A percentile compares a stretch with the other conserved stretches of the same genome.
Evolutionary conservation across 2,329 filamentous ascomycete species (phyloP).

Genomic region (Aspergillus sp.): DNA sequence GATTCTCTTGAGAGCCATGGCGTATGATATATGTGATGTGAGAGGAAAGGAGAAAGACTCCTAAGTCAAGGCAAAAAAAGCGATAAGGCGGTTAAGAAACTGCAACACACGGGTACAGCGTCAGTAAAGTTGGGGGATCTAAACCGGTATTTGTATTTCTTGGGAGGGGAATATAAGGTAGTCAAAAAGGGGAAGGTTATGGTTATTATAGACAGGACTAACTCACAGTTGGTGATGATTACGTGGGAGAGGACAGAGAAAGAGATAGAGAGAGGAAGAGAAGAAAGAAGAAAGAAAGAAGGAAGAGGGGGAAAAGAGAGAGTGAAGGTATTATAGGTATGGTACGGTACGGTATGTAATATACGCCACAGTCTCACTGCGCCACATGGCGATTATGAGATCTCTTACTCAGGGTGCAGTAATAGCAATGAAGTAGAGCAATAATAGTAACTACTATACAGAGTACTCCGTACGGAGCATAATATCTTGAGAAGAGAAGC

Average conservation of each 20-base stretch:
- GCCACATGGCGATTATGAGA: not conserved
- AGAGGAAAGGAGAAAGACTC: conserved; percentile 1
- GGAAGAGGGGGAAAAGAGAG: conserved; percentile 1
- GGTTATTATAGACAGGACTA: not conserved
- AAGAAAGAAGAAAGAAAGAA: conserved; percentile 3
- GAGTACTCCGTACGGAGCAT: no score
- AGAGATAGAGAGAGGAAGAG: conserved; percentile 16
- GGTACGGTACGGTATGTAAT: not conserved
- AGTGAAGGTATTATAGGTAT: not conserved
- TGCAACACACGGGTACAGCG: conserved; percentile 4
- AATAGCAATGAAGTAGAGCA: not conserved
- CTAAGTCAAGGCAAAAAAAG: conserved; percentile 2
- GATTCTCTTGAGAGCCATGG: conserved; percentile 47
- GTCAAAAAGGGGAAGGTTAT: not conserved
- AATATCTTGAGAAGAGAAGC: no score
- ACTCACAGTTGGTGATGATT: conserved; percentile 12
- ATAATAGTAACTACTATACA: no score
- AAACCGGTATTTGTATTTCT: no score
- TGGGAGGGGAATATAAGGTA: not conserved
- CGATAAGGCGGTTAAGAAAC: conserved; percentile 10
- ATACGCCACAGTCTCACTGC: not conserved
- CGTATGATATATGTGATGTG: conserved; percentile 14
- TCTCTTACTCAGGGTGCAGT: not conserved
- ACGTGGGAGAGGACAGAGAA: conserved; percentile 20
- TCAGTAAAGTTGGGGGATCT: not conserved